A percentile compares a stretch with the other conserved stretches of the same genome.
phyloP scores from a whole-genome alignment of 2,329 filamentous ascomycete species.

The Trichoderma citrinoviride region DNA sequence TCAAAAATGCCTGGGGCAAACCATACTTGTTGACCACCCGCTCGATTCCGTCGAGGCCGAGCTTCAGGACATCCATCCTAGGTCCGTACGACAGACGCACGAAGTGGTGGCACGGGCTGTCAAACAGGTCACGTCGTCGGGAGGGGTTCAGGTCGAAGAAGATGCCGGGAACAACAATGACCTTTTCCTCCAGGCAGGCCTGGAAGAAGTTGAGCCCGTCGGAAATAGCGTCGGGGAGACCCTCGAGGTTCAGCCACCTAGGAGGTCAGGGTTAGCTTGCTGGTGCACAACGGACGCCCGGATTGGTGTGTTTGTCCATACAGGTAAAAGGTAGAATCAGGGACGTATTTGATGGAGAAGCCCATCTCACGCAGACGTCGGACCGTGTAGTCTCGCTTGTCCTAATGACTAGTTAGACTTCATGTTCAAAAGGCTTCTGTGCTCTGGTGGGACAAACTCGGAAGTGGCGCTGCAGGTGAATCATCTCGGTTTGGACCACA shows the following conservation, averaged over 20 bases:
- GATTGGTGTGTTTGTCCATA: constrained; percentile 43
- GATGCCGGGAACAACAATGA: constrained; percentile 94
- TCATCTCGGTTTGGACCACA: constrained; percentile 82
- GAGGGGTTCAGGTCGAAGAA: constrained; percentile 97
- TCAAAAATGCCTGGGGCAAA: not conserved
- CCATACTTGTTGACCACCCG: constrained; percentile 70
- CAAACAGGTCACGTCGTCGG: constrained; percentile 85
- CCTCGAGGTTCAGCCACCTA: constrained; percentile 59
- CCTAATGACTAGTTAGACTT: constrained; percentile 39
- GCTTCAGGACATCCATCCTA: constrained; percentile 72
- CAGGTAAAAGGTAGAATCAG: constrained; percentile 92
- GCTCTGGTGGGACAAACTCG: constrained; percentile 43
- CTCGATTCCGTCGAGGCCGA: constrained; percentile 81
- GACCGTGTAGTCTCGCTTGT: constrained; percentile 90
- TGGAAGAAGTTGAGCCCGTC: constrained; percentile 98
- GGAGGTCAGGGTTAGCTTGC: not conserved
- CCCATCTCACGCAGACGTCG: constrained; percentile 78
- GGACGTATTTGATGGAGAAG: constrained; percentile 78
- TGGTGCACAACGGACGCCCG: too few relatives aligned
- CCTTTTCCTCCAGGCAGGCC: constrained; percentile 87
- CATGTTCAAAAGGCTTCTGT: not conserved
- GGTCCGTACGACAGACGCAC: constrained; percentile 83
- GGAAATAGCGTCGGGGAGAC: constrained; percentile 74
- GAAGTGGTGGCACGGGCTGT: constrained; percentile 91
- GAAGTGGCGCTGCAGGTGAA: constrained; percentile 85